Conservation (phyloP, 2,329 filamentous ascomycete species). For the Bipolaris victoriae region DNA sequence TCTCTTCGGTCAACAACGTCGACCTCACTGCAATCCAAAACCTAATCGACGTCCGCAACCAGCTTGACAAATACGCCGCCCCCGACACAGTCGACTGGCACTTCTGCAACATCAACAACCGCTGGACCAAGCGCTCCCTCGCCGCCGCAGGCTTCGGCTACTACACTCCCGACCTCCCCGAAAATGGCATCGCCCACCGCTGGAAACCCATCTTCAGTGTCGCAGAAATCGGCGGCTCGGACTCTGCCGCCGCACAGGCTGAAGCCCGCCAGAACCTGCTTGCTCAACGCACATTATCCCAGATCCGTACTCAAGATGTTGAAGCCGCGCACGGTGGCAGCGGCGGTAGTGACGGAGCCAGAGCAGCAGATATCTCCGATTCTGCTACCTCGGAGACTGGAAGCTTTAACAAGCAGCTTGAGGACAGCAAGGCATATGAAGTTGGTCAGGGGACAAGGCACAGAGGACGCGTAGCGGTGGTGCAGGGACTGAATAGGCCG, state of each 20-base stretch:
- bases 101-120: slow-evolving; percentile 87
- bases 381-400: slow-evolving; percentile 27
- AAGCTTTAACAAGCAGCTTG: slow-evolving; percentile 43
- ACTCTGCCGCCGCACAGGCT: slow-evolving; percentile 74
- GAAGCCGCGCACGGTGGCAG: slow-evolving; percentile 13
- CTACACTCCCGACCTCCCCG: slow-evolving; percentile 62
- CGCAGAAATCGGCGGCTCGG: slow-evolving; percentile 79
- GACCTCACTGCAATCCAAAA: slow-evolving; percentile 93
- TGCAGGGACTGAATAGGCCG: slow-evolving; percentile 86
- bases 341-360: no score
- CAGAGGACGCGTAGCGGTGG: slow-evolving; percentile 59
- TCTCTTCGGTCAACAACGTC: slow-evolving; percentile 91
- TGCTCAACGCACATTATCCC: slow-evolving; percentile 25
- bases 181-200: slow-evolving; percentile 63
- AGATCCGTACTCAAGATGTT: slow-evolving; percentile 58
- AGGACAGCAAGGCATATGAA: slow-evolving; percentile 42
- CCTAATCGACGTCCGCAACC: slow-evolving; percentile 92
- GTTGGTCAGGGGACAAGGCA: slow-evolving; percentile 36
- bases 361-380: slow-evolving; percentile 19
- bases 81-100: slow-evolving; percentile 93
- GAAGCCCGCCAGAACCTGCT: slow-evolving; percentile 68
- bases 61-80: slow-evolving; percentile 84
- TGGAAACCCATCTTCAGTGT: slow-evolving; percentile 97
- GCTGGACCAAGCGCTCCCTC: slow-evolving; percentile 92
- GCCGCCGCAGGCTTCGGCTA: slow-evolving; percentile 90